Evolutionary conservation across 306 rosid species (phyloP), one percentile per base, ranked within the genome.

Genomic region (Inga laurina): DNA sequence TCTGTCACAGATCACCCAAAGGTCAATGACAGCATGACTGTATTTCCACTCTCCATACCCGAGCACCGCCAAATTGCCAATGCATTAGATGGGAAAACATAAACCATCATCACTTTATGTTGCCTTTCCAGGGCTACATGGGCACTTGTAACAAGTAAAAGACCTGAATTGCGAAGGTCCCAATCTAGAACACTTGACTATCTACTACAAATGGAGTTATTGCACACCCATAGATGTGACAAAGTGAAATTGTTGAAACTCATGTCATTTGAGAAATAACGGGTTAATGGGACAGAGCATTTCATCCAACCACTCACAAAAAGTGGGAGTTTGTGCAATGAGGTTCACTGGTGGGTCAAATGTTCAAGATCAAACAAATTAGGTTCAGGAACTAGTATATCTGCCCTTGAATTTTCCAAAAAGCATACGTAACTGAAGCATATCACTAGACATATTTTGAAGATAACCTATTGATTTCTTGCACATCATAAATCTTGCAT

Each of bases 341-440:
- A 34, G 45, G 69, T 64, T 83, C 81, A 72, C 30, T 19, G 74
- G 81, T 76, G 18, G 74, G 67, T 76, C 70, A 83, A 76, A 71
- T 44, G 46, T 43, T 80, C 69, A 44, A 22, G 18, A 44, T 83
- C 69, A 62, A 54, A 66, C 57, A 72, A 64, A 34, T 43, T 74
- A 13, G 66, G 18, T 64, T 64, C 74, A 30, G 64, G 66, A 83
- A 77, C 77, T 72, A 44, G 72, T 8, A 66, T 66, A 34, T 27
- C 67, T 34, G 34, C 45, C n/a, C 61, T n/a, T 15, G 5, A 66
- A 44, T 48, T 13, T 80, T 30, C 37, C 56, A 16, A 80, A 37
- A 46, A 46, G 37, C 16, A 11, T 5, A 11, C n/a, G 32, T 68
- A 46, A n/a, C 24, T 66, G 14, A 77, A 48, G 39, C 57, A 66